Evolutionary conservation across 345 rosid genomes (phyloP).

Genomic region (Abelmoschus esculentus): DNA sequence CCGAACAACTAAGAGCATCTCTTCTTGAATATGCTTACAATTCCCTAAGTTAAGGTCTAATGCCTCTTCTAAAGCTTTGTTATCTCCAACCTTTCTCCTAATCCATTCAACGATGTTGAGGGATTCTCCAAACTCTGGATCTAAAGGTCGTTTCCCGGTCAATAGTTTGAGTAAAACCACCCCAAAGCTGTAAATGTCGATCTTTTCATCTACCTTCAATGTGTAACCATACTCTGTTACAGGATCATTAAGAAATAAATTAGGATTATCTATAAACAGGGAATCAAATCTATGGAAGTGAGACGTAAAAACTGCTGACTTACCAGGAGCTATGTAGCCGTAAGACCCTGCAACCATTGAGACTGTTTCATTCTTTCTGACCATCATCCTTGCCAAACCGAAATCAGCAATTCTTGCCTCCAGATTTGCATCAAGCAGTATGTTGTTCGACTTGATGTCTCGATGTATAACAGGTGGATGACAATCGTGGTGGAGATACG

Average conservation of each 20-base stretch:
- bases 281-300: neutral
- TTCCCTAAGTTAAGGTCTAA: conserved; percentile 66
- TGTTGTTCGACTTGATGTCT: conserved; percentile 84
- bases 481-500: conserved; percentile 93
- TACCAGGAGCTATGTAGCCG: conserved; percentile 94
- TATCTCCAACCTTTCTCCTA: conserved; percentile 54
- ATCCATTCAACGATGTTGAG: conserved; percentile 70
- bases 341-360: conserved; percentile 97
- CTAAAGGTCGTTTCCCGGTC: conserved; percentile 61
- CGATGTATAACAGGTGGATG: conserved; percentile 78
- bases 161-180: conserved; percentile 76
- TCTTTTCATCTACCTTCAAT: conserved; percentile 86
- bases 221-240: conserved; percentile 85
- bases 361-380: conserved; percentile 78
- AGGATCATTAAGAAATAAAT: neutral
- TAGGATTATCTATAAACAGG: neutral
- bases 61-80: conserved; percentile 49
- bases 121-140: conserved; percentile 62
- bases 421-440: conserved; percentile 73
- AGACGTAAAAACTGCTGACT: conserved; percentile 1
- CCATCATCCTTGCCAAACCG: conserved; percentile 90
- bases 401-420: conserved; percentile 89
- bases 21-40: conserved; percentile 81
- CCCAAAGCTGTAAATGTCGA: conserved; percentile 85
- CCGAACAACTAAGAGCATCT: conserved; percentile 81